Conservation (phyloP, 2,329 filamentous ascomycete genomes). For the Hirsutella rhossiliensis region DNA sequence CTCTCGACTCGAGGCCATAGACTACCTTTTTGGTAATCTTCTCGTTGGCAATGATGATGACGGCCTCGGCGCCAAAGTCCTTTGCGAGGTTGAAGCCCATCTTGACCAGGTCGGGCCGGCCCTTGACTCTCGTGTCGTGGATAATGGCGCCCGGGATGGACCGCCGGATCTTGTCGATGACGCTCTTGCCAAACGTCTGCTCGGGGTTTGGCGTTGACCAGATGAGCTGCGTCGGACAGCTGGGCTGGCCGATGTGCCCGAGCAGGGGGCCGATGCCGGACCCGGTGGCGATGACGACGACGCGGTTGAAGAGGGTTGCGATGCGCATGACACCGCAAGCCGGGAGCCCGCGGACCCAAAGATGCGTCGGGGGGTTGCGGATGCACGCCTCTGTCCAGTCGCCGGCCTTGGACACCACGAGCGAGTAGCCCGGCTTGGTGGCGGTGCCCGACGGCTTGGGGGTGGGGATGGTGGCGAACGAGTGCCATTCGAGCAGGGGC, state of each 20-base stretch:
- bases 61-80: constrained; percentile 51
- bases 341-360: constrained; percentile 60
- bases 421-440: constrained; percentile 41
- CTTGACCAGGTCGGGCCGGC: constrained; percentile 43
- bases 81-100: constrained; percentile 41
- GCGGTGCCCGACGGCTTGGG: constrained; percentile 20
- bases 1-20: constrained; percentile 53
- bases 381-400: constrained; percentile 63
- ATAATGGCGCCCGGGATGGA: constrained; percentile 53
- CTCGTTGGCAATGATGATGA: constrained; percentile 63
- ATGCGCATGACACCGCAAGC: constrained; percentile 56
- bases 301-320: constrained; percentile 50
- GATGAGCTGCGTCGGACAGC: constrained; percentile 45
- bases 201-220: constrained; percentile 55
- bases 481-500: constrained; percentile 61
- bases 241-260: constrained; percentile 39
- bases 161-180: constrained; percentile 41
- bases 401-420: constrained; percentile 60
- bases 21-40: constrained; percentile 56
- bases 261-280: constrained; percentile 62
- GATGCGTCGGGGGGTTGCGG: constrained; percentile 41
- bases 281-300: constrained; percentile 59
- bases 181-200: constrained; percentile 46
- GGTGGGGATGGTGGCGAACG: constrained; percentile 62
- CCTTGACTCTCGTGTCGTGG: constrained; percentile 49